Evolutionary conservation across 352 stramenopile species (phyloP).

Genomic region (Pythium volutum): DNA sequence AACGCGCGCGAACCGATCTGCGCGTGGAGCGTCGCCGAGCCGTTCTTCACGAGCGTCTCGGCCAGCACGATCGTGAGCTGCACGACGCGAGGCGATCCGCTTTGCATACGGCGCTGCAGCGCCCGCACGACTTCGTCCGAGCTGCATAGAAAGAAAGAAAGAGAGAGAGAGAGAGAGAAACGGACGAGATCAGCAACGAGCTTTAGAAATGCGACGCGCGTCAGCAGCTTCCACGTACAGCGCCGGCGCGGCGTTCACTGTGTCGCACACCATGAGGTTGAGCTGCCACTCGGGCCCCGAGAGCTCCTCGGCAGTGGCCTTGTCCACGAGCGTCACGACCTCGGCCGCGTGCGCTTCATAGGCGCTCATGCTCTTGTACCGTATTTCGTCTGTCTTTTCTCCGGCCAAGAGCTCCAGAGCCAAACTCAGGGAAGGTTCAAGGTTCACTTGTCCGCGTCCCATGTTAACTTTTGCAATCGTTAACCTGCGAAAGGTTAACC

Average conservation of each 20-base stretch:
- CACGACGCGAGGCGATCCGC: conserved; percentile 35
- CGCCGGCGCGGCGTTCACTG: conserved; percentile 45
- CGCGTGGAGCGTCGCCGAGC: conserved; percentile 46
- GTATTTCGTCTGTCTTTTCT: background rate
- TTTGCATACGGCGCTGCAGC: conserved; percentile 60
- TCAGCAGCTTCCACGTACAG: conserved; percentile 45
- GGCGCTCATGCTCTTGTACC: conserved; percentile 36
- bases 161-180: too few species aligned
- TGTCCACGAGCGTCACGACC: conserved; percentile 45
- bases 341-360: conserved; percentile 40
- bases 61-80: conserved; percentile 60
- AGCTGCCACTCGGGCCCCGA: conserved; percentile 60
- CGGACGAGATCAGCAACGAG: background rate
- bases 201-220: background rate
- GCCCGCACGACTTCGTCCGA: conserved; percentile 61
- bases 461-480: background rate
- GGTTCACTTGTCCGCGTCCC: too few species aligned
- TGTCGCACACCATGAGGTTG: conserved; percentile 73
- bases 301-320: conserved; percentile 53
- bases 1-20: conserved; percentile 62
- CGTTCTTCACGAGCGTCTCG: conserved; percentile 82
- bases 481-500: background rate
- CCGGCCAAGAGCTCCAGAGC: background rate
- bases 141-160: conserved; percentile 18
- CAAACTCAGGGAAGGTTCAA: conserved; percentile 16